Conservation (phyloP, 2,329 filamentous ascomycete species). For the Penicillium crustosum region DNA sequence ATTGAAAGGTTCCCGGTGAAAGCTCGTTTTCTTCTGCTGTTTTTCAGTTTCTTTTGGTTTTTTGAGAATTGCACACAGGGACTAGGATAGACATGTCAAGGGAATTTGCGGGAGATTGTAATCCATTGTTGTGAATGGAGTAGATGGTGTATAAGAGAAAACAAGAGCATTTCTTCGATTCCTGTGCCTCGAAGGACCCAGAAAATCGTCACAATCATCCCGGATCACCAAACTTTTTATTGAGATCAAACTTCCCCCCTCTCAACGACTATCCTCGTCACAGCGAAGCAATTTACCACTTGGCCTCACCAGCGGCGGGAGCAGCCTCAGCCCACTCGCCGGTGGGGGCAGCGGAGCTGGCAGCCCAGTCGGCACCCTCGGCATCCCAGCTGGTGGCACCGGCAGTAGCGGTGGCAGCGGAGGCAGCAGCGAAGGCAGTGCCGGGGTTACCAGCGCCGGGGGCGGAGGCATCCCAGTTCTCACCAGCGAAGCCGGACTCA, state of each 20-base stretch:
- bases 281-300: conserved; percentile 40
- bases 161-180: conserved; percentile 27
- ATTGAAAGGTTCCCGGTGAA: conserved; percentile 31
- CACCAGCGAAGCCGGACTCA: conserved; percentile 72
- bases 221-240: conserved; percentile 27
- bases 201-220: conserved; percentile 25
- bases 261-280: conserved; percentile 33
- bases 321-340: conserved; percentile 45
- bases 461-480: conserved; percentile 79
- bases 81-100: conserved; percentile 44
- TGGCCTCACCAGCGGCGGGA: conserved; percentile 33
- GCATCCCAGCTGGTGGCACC: conserved; percentile 64
- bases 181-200: conserved; percentile 10
- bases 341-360: conserved; percentile 43
- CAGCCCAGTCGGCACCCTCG: conserved; percentile 55
- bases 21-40: conserved; percentile 37
- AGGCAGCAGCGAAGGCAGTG: conserved; percentile 66
- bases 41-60: conserved; percentile 34
- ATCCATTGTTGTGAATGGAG: conserved; percentile 23
- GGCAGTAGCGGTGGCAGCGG: conserved; percentile 58
- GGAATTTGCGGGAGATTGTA: conserved; percentile 28
- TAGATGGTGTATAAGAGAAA: conserved; percentile 22
- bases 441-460: conserved; percentile 62
- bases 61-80: conserved; percentile 35
- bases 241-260: conserved; percentile 27